Base-by-base conservation (phyloP, 1,139 yeast species). In the Wickerhamomyces sp. region DNA sequence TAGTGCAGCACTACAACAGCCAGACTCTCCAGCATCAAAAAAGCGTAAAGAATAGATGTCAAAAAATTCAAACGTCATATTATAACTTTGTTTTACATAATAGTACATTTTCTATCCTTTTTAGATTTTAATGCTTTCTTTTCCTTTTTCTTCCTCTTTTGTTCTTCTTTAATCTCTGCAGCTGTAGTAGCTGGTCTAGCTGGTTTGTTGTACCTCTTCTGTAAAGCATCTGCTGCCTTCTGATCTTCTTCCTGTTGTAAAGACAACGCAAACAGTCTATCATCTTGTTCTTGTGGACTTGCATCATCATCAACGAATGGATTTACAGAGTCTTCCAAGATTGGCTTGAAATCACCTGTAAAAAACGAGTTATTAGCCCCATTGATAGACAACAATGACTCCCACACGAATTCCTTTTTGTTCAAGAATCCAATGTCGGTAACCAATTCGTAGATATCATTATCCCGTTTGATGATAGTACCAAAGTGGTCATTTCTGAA, bases 401-500 rank as follows among this genome's bases (percentile, higher is more conserved):
- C 90, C 96, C 96, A 90, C 10, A 85, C 85, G 27, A 84, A 74
- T 23, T 70, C 66, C 6, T 67, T 60, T 37, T 73, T 70, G 14
- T 68, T 64, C 32, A 62, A 66, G 56, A 80, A 84, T 2, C 93
- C 87, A 26, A 75, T 68, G 61, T 90, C 96, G 3, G 95, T 86
- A 9, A 88, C 80, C 40, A 90, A 64, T 4, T 79, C 60, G 63
- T 79, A 80, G 47, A 88, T 64, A 55, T 73, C 75, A 44, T 69
- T 63, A 52, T 72, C 64, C 15, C 46, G 46, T 58, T 84, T 85
- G 59, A 76, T 76, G 13, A 89, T 64, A 0, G 96, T 85, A 48
- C 78, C 77, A 64, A 87, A 90, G 63, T 89, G 96, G 63, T 89
- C 88, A 63, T 90, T 90, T 56, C 96, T 72, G 68, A 90, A 90